Evolutionary conservation across 2,329 filamentous ascomycete species (phyloP).

Genomic region (Mycogone perniciosa): DNA sequence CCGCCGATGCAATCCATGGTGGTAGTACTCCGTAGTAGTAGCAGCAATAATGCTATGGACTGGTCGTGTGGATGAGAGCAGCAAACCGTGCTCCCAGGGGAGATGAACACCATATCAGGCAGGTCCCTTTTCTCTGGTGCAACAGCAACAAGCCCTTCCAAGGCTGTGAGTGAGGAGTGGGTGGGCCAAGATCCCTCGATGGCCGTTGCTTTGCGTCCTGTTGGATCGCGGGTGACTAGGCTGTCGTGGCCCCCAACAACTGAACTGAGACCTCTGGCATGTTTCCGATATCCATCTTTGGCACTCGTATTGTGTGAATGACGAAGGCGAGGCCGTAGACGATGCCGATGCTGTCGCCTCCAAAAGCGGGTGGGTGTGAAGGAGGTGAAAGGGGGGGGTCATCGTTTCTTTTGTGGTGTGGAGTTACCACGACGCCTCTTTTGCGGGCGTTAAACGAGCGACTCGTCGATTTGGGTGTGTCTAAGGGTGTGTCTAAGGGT

Average conservation of each 20-base stretch:
- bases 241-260: neutral
- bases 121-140: neutral
- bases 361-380: neutral
- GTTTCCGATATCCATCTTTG: neutral
- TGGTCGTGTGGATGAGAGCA: neutral
- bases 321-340: neutral
- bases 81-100: neutral
- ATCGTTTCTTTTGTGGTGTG: neutral
- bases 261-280: neutral
- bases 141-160: too few species aligned
- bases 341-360: neutral
- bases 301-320: neutral
- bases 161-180: neutral
- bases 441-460: neutral
- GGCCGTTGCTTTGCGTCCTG: neutral
- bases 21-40: too few species aligned
- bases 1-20: too few species aligned
- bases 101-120: neutral
- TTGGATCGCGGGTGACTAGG: neutral
- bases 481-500: neutral
- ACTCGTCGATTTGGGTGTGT: neutral
- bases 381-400: neutral
- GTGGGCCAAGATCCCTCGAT: neutral
- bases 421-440: neutral
- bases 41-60: neutral